phyloP scores from a whole-genome alignment of 1,139 yeast genomes.

The Blastobotrys apis region DNA sequence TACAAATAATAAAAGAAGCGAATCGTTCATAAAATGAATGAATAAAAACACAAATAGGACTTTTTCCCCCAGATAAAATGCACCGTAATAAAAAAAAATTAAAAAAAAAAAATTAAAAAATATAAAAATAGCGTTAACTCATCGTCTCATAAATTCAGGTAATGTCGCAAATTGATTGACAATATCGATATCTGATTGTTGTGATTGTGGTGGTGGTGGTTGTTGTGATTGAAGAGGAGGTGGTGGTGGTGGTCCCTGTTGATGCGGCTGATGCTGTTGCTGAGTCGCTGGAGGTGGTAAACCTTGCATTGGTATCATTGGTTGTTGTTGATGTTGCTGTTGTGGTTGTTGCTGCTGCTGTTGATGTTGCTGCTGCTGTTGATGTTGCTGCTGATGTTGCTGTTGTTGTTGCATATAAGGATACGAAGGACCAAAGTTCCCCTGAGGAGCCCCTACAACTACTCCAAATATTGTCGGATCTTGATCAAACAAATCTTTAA shows the following conservation, averaged over 20 bases:
- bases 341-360: slow-evolving; percentile 4
- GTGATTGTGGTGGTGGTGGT: too few relatives aligned
- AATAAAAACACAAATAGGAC: background rate
- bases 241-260: background rate
- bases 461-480: slow-evolving; percentile 60
- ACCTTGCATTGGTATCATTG: too few relatives aligned
- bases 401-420: background rate
- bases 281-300: too few relatives aligned
- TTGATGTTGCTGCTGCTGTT: slow-evolving; percentile 3
- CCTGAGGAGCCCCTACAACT: slow-evolving; percentile 15
- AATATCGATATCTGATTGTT: slow-evolving; percentile 4
- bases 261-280: slow-evolving; percentile 8
- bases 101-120: background rate
- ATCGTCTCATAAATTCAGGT: slow-evolving; percentile 14
- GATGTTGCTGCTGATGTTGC: slow-evolving; percentile 1
- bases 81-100: background rate
- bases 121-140: background rate
- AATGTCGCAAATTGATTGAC: slow-evolving; percentile 3
- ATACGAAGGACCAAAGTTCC: background rate
- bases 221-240: too few relatives aligned
- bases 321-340: slow-evolving; percentile 1
- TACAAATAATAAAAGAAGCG: background rate
- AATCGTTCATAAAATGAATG: background rate
- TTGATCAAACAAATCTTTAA: slow-evolving; percentile 50
- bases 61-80: too few relatives aligned